Evolutionary conservation across 2,329 filamentous ascomycete species (phyloP).

Genomic region (Xylariales sp.): DNA sequence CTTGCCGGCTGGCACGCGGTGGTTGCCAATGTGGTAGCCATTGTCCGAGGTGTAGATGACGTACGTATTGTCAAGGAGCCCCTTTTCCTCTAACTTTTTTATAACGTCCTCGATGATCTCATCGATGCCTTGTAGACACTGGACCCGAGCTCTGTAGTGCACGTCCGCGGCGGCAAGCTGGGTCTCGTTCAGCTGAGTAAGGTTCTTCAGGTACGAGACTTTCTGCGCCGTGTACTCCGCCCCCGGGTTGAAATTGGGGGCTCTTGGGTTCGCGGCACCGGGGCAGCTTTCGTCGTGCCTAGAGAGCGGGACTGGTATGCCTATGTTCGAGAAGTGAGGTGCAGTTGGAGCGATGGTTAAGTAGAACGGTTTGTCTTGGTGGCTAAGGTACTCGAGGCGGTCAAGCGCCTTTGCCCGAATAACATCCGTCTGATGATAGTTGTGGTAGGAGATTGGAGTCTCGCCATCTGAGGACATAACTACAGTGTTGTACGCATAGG

Average conservation of each 20-base stretch:
- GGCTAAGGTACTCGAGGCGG: slow-evolving; percentile 6
- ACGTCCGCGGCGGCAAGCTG: slow-evolving; percentile 47
- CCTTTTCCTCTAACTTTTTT: slow-evolving; percentile 36
- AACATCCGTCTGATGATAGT: slow-evolving; percentile 38
- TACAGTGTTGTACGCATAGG: slow-evolving; percentile 6
- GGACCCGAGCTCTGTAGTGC: slow-evolving; percentile 44
- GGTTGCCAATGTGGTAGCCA: slow-evolving; percentile 55
- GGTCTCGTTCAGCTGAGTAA: slow-evolving; percentile 38
- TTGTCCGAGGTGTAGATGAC: slow-evolving; percentile 56
- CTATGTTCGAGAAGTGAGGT: slow-evolving; percentile 2
- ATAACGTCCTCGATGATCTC: slow-evolving; percentile 47
- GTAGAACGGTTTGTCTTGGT: slow-evolving; percentile 3
- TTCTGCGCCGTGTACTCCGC: slow-evolving; percentile 31
- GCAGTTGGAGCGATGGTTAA: slow-evolving; percentile 8
- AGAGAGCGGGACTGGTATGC: background rate
- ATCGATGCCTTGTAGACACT: slow-evolving; percentile 48
- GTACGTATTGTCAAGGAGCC: slow-evolving; percentile 58
- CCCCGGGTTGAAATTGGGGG: slow-evolving; percentile 3
- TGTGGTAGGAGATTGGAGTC: slow-evolving; percentile 6
- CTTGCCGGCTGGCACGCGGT: slow-evolving; percentile 54
- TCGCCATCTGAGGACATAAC: slow-evolving; percentile 7
- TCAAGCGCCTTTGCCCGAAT: slow-evolving; percentile 5
- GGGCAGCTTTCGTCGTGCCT: background rate
- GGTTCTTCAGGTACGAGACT: slow-evolving; percentile 33
- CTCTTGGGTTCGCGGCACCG: background rate